A percentile compares a stretch with the other conserved stretches of the same genome.
Conservation (phyloP, 345 rosid species). For the Clausena lansium region DNA sequence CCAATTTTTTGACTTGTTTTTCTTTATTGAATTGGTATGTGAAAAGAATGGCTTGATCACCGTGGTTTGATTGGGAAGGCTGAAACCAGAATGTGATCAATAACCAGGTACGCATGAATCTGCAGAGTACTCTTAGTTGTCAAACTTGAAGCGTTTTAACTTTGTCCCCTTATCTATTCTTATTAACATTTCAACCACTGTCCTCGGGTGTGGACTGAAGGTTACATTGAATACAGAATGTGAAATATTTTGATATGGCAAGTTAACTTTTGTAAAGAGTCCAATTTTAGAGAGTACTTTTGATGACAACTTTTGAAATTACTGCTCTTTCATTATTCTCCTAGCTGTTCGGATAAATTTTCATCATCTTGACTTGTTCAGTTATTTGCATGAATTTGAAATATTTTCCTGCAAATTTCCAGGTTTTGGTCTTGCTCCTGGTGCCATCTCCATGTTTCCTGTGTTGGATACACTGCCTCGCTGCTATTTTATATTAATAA, state of each 20-base stretch:
- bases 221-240: background rate
- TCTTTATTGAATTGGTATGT: slow-evolving; percentile 8
- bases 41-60: background rate
- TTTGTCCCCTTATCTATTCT: background rate
- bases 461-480: background rate
- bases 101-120: slow-evolving; percentile 14
- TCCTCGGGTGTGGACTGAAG: background rate
- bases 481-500: background rate
- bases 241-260: background rate
- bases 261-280: background rate
- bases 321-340: background rate
- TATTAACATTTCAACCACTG: background rate
- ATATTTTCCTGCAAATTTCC: background rate
- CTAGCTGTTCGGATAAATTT: background rate
- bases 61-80: slow-evolving; percentile 6
- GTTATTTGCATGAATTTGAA: background rate
- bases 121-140: background rate
- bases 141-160: background rate
- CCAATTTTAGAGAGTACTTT: background rate
- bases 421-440: slow-evolving; percentile 3
- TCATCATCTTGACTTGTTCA: background rate
- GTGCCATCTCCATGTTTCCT: background rate
- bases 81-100: background rate
- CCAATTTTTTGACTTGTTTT: background rate
- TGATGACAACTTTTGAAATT: background rate